A percentile compares a stretch with the other conserved stretches of the same genome.
Evolutionary conservation across 768 basidiomycete species (phyloP).

Genomic region (Lepiota venenata): DNA sequence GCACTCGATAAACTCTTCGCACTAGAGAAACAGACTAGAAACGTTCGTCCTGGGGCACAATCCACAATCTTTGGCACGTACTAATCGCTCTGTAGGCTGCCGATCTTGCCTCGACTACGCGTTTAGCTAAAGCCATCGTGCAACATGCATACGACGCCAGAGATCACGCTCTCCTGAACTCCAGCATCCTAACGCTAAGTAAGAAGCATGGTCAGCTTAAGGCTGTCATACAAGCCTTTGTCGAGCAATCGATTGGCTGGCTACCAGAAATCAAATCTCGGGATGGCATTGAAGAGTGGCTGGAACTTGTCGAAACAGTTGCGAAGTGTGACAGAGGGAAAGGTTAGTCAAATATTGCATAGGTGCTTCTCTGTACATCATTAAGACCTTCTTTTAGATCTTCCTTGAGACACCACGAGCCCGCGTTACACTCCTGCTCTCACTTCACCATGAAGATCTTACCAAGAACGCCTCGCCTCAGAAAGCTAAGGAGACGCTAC

Average conservation of each 20-base stretch:
- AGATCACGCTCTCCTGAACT: conserved; percentile 70
- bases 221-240: conserved; percentile 84
- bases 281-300: conserved; percentile 72
- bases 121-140: conserved; percentile 71
- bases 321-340: conserved; percentile 92
- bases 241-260: conserved; percentile 83
- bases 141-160: conserved; percentile 70
- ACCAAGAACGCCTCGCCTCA: conserved; percentile 27
- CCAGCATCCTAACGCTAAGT: conserved; percentile 63
- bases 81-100: conserved; percentile 60
- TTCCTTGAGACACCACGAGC: conserved; percentile 97
- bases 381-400: conserved; percentile 48
- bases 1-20: conserved; percentile 85
- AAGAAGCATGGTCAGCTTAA: conserved; percentile 99
- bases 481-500: conserved; percentile 61
- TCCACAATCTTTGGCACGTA: not conserved
- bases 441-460: conserved; percentile 78
- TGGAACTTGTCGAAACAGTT: conserved; percentile 88
- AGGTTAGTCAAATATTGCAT: conserved; percentile 48
- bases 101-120: conserved; percentile 88
- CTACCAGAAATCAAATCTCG: conserved; percentile 68
- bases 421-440: conserved; percentile 84
- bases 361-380: not conserved
- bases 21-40: conserved; percentile 95
- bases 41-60: conserved; percentile 47